Base-by-base conservation (phyloP, 1,139 yeast species). In the Maudiozyma humilis region DNA sequence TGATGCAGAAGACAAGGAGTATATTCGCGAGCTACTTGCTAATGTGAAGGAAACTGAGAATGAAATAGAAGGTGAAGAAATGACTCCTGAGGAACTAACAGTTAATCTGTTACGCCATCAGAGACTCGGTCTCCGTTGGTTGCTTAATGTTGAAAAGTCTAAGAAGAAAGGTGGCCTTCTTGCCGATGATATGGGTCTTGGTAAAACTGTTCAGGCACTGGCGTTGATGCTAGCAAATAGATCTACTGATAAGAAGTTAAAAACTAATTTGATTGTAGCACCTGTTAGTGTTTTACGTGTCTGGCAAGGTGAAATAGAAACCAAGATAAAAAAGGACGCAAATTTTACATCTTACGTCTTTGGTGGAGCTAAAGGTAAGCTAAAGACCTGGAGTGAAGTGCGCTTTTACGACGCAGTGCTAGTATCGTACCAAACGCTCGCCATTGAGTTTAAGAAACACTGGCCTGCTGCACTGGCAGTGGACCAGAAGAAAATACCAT, bases 121-220 rank as follows among this genome's bases (percentile, higher is more conserved):
- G 65, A 72, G 87, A 44, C 70, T 82, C 48, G 97, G 97, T 1
- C 70, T 91, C 25, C 73, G 81, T 3, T 91, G 97, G 97, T 66
- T 91, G 52, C 56, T 75, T 38, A 67, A 78, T 42, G 79, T 76
- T 71, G 96, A 87, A 54, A 66, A 69, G n/a, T 71, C 81, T 32
- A 58, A 60, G 35, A 70, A 68, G 42, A 73, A 72, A 49, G 96
- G 96, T 23, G 95, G 96, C 2, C 73, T 88, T 27, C 66, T 88
- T 34, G 95, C 95, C 0, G 96, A 88, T 65, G 96, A 85, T 66
- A 88, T 88, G 96, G 96, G 96, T 29, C 68, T 88, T 29, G 96
- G 96, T 48, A 89, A 88, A 62, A 88, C 96, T 0, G 79, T 88
- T 36, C 96, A 88, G 64, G 76, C 87, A 2, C 69, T 86, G 38